Percentiles rank a stretch among this genome's conserved stretches.
Conservation (phyloP, 306 rosid genomes). For the Chamaecrista fasciculata region DNA sequence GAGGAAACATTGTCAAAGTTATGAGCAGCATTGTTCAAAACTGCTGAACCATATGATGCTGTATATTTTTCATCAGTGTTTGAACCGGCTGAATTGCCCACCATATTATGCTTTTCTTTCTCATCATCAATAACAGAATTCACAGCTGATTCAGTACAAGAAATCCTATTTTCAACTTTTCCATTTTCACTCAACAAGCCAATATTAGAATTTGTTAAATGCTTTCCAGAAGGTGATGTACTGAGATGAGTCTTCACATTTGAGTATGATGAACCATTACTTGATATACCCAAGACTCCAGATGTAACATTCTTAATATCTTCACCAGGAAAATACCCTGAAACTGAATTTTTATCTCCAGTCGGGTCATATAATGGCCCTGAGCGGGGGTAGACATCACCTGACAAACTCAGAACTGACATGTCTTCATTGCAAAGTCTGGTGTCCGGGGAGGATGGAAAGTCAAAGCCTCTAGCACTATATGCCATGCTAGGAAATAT, state of each 20-base stretch:
- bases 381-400: conserved; percentile 25
- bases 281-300: conserved; percentile 30
- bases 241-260: not conserved
- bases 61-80: conserved; percentile 30
- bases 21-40: conserved; percentile 31
- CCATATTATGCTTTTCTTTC: conserved; percentile 33
- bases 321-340: conserved; percentile 18
- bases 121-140: conserved; percentile 36
- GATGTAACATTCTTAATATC: conserved; percentile 33
- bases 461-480: conserved; percentile 29
- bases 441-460: not conserved
- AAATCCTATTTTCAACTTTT: conserved; percentile 30
- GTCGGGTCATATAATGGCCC: conserved; percentile 22
- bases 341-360: conserved; percentile 31
- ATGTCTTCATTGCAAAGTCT: conserved; percentile 26
- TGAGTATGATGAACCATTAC: conserved; percentile 30
- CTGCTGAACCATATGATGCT: conserved; percentile 30
- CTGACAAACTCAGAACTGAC: conserved; percentile 27
- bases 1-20: conserved; percentile 29
- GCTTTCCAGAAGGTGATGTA: not conserved
- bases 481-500: conserved; percentile 18
- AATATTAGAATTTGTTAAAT: not conserved
- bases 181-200: conserved; percentile 29
- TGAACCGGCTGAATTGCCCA: conserved; percentile 29
- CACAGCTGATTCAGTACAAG: conserved; percentile 21